These are phyloP conservation scores for Ilyonectria destructans DNA, from an alignment of 2,329 filamentous ascomycete genomes.

Conservation along the genomic window DNA sequence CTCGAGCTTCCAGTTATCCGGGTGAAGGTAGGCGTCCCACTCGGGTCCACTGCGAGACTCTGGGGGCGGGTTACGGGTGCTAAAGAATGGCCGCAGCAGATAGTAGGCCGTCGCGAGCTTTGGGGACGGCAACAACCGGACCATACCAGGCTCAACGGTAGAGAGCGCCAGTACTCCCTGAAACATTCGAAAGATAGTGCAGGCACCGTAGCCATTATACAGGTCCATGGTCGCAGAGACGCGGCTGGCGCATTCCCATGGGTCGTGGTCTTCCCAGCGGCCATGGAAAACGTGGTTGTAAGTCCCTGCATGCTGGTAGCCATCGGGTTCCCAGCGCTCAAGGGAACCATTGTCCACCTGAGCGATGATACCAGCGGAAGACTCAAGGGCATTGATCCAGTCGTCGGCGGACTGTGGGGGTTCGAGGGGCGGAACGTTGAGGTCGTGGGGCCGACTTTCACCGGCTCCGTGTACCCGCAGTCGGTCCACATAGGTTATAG, in stretches of 20 bases:
- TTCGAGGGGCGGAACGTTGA: constrained; percentile 44
- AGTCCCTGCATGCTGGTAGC: constrained; percentile 74
- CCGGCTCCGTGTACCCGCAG: constrained; percentile 75
- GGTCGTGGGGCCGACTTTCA: constrained; percentile 40
- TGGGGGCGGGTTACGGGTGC: constrained; percentile 61
- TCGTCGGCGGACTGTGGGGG: constrained; percentile 55
- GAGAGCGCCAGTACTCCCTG: constrained; percentile 71
- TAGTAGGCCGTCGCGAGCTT: constrained; percentile 83
- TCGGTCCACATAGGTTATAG: constrained; percentile 79
- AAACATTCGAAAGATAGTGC: constrained; percentile 73
- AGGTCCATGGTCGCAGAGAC: constrained; percentile 69
- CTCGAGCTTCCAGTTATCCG: constrained; percentile 63
- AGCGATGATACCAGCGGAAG: constrained; percentile 70
- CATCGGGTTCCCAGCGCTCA: constrained; percentile 80
- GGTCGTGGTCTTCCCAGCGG: constrained; percentile 70
- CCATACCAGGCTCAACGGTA: constrained; percentile 75
- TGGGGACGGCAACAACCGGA: constrained; percentile 82
- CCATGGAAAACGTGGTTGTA: constrained; percentile 70
- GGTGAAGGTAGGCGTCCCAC: constrained; percentile 69
- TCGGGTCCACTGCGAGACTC: constrained; percentile 57
- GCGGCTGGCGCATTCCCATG: constrained; percentile 70
- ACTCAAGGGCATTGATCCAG: constrained; percentile 59
- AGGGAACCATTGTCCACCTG: constrained; percentile 81
- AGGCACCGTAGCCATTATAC: constrained; percentile 72
- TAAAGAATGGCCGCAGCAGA: constrained; percentile 75